Conservation (phyloP, 2,329 filamentous ascomycete species). For the Neonectria sp. region DNA sequence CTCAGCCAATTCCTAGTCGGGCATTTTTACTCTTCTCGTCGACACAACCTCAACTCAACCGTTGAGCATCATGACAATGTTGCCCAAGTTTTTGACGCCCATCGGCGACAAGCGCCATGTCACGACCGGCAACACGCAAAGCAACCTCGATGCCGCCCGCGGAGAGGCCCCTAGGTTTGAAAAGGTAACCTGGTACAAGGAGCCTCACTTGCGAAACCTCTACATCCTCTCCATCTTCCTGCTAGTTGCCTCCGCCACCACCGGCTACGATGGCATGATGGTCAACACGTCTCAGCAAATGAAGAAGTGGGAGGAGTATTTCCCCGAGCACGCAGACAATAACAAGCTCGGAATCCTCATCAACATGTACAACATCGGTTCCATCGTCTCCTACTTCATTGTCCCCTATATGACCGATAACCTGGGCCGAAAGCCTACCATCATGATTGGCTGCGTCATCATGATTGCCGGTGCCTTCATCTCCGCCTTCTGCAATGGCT, state of each 20-base stretch:
- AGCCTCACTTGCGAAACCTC: constrained; percentile 70
- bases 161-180: constrained; percentile 66
- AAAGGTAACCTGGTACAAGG: constrained; percentile 69
- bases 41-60: constrained; percentile 1
- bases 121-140: constrained; percentile 44
- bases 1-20: constrained; percentile 15
- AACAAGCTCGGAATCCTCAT: constrained; percentile 65
- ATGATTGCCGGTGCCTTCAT: constrained; percentile 62
- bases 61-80: constrained; percentile 38
- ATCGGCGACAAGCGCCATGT: constrained; percentile 41
- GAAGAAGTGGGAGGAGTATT: constrained; percentile 66
- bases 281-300: constrained; percentile 74
- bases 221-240: constrained; percentile 69
- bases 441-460: constrained; percentile 60
- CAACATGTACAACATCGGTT: constrained; percentile 68
- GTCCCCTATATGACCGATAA: constrained; percentile 62
- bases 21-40: constrained; percentile 18
- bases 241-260: constrained; percentile 73
- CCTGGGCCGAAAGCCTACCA: constrained; percentile 60
- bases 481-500: constrained; percentile 60
- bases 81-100: constrained; percentile 44
- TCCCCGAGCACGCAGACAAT: constrained; percentile 56
- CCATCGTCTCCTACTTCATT: constrained; percentile 63
- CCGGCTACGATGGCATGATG: constrained; percentile 74
- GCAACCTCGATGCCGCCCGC: constrained; percentile 54